Evolutionary conservation across 2,329 filamentous ascomycete species (phyloP).

Genomic region (Cordyceps tenuipes): DNA sequence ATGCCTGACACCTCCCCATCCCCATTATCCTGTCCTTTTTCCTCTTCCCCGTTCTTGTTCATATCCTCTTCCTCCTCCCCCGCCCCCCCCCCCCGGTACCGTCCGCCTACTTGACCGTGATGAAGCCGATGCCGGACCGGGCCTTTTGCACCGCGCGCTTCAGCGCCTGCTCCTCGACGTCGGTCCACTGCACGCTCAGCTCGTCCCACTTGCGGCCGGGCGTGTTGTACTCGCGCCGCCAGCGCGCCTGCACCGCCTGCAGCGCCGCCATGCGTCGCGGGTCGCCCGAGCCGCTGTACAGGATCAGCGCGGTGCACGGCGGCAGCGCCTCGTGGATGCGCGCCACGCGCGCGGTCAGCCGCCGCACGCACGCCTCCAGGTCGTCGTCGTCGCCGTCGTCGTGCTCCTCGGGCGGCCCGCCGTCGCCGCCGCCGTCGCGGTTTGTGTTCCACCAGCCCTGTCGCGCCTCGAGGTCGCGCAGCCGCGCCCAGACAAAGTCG

Average conservation of each 20-base stretch:
- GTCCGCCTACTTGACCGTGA: conserved; percentile 58
- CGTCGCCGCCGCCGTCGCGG: conserved; percentile 29
- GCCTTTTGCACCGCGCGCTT: conserved; percentile 48
- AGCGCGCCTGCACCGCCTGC: conserved; percentile 51
- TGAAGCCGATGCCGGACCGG: conserved; percentile 55
- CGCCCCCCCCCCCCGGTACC: no score
- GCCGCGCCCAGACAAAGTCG: conserved; percentile 59
- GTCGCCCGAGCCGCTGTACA: conserved; percentile 59
- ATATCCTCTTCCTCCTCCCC: background rate
- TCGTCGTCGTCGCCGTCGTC: conserved; percentile 12
- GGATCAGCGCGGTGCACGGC: conserved; percentile 55
- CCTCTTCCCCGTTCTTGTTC: background rate
- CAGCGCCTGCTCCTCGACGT: conserved; percentile 55
- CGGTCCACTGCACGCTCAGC: conserved; percentile 59
- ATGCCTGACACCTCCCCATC: no score
- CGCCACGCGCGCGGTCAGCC: conserved; percentile 40
- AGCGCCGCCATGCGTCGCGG: conserved; percentile 57
- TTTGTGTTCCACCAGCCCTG: conserved; percentile 62
- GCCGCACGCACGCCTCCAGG: conserved; percentile 38
- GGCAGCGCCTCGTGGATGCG: conserved; percentile 51
- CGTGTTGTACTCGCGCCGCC: conserved; percentile 56
- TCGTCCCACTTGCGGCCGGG: conserved; percentile 58
- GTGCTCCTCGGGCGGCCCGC: conserved; percentile 24
- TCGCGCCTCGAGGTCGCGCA: conserved; percentile 56
- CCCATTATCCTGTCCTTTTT: no score